Base-by-base conservation (phyloP, 2,329 filamentous ascomycete species). In the Scedosporium apiospermum region DNA sequence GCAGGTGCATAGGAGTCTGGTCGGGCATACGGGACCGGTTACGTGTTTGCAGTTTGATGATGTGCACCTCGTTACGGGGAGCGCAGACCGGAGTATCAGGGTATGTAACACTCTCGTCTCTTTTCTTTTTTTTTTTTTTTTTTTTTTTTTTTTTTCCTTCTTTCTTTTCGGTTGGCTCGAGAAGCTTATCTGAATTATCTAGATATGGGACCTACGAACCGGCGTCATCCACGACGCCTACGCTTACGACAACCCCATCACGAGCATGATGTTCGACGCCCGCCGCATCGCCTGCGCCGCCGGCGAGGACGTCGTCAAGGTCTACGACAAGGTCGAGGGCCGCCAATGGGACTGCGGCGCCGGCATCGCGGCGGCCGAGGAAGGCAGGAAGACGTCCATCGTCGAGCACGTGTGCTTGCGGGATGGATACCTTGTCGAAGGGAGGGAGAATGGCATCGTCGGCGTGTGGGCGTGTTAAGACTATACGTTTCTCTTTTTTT, bases 171-270 rank as follows among this genome's bases (percentile, higher is more conserved):
- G 12, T 67, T 66, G 34, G 34, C 9, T 14, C 4, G 34, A 34
- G 34, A 38, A 12, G 64, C 73, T 73, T 67, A 73, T 66, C 44
- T 7, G 23, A 62, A 1, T 23, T 12, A 27, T n/a, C 63, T 71
- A 98, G 93, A 98, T 99, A 72, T 99, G 95, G 95, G 95, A 99
- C 76, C 88, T 99, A 63, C 90, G 95, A 62, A 98, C 92, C 12
- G 95, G 95, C 57, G 93, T 92, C 41, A 97, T 99, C 68, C 89
- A 89, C 73, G 95, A 99, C 73, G 95, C 93, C 18, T 99, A 93
- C 74, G 95, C 93, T 23, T 99, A 98, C 76, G 93, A 98, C 71
- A 83, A 90, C 70, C 87, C 93, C 0, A 85, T 99, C 63, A 96
- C 92, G 38, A 91, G 88, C 79, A 96, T 98, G 92, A 96, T 96